Conservation (phyloP, 2,329 filamentous ascomycete species). For the Lasiodiplodia citricola region DNA sequence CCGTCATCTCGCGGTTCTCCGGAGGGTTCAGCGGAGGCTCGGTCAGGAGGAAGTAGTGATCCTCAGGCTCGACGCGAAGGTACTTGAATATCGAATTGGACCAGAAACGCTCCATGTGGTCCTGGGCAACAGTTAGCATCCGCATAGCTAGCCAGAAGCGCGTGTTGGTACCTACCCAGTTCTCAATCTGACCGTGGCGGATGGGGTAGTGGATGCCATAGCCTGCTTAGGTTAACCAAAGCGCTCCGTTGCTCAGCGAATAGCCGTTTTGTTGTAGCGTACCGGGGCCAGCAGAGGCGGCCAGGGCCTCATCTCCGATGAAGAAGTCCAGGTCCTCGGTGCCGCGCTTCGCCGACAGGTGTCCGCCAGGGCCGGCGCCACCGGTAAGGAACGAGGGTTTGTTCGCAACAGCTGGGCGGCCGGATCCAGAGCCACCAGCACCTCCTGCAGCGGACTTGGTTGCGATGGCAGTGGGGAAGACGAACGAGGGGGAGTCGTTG, state of each 20-base stretch:
- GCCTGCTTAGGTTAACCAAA: slow-evolving; percentile 56
- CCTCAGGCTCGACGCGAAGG: slow-evolving; percentile 94
- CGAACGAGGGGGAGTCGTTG: slow-evolving; percentile 98
- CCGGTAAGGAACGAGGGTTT: slow-evolving; percentile 96
- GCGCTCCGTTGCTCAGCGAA: neutral
- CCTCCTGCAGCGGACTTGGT: slow-evolving; percentile 80
- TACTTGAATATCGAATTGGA: slow-evolving; percentile 99
- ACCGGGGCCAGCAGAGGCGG: slow-evolving; percentile 83
- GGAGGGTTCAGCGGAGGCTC: slow-evolving; percentile 98
- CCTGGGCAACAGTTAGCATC: slow-evolving; percentile 56
- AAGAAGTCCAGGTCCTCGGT: slow-evolving; percentile 99
- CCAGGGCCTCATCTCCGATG: slow-evolving; percentile 94
- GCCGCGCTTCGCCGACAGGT: slow-evolving; percentile 88
- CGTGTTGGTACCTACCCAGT: slow-evolving; percentile 71
- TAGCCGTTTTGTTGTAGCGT: slow-evolving; percentile 34
- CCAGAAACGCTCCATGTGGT: slow-evolving; percentile 99
- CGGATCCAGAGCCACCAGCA: slow-evolving; percentile 77
- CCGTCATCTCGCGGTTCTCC: slow-evolving; percentile 98
- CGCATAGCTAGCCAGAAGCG: slow-evolving; percentile 28
- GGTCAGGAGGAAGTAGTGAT: slow-evolving; percentile 97
- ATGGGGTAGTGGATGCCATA: slow-evolving; percentile 98
- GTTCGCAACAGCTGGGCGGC: slow-evolving; percentile 86
- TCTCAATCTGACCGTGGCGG: slow-evolving; percentile 96
- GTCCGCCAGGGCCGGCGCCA: slow-evolving; percentile 79
- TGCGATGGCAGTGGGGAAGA: slow-evolving; percentile 98